Conservation (phyloP, 257 asterid species). For the Catharanthus roseus region DNA sequence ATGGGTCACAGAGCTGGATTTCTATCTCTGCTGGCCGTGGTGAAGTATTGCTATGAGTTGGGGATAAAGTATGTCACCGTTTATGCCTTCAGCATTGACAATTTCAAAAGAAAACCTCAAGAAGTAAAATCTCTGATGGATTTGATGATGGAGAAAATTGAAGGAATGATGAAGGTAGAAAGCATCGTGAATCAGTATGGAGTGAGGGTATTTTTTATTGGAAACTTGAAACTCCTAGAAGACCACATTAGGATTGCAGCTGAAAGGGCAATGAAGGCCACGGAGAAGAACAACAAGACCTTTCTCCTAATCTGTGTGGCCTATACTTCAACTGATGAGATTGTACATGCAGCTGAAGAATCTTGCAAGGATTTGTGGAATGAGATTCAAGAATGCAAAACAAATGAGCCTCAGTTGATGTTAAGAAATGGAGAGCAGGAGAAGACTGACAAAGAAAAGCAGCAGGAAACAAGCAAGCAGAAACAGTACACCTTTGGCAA, state of each 20-base stretch:
- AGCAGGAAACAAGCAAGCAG: not conserved
- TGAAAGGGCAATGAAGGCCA: conserved; percentile 58
- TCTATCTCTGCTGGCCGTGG: conserved; percentile 48
- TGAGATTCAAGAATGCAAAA: conserved; percentile 14
- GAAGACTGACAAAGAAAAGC: conserved; percentile 7
- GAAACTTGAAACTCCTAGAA: conserved; percentile 53
- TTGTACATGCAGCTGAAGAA: conserved; percentile 43
- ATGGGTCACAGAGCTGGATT: conserved; percentile 70
- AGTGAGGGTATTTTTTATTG: conserved; percentile 54
- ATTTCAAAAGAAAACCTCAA: conserved; percentile 59
- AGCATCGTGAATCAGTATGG: conserved; percentile 50
- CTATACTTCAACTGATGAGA: conserved; percentile 71
- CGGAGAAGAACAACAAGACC: conserved; percentile 34
- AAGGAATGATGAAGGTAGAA: conserved; percentile 60
- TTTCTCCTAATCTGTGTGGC: conserved; percentile 58
- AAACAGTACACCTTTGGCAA: not conserved
- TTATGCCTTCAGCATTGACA: conserved; percentile 82
- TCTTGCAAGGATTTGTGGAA: conserved; percentile 36
- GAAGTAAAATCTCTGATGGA: conserved; percentile 64
- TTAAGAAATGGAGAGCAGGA: conserved; percentile 14
- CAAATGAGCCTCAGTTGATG: not conserved
- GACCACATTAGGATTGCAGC: conserved; percentile 53
- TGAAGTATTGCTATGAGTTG: conserved; percentile 67
- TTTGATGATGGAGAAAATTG: conserved; percentile 69
- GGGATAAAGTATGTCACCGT: conserved; percentile 51